Conservation (phyloP, 2,329 filamentous ascomycete species). For the Penicillium sp. region DNA sequence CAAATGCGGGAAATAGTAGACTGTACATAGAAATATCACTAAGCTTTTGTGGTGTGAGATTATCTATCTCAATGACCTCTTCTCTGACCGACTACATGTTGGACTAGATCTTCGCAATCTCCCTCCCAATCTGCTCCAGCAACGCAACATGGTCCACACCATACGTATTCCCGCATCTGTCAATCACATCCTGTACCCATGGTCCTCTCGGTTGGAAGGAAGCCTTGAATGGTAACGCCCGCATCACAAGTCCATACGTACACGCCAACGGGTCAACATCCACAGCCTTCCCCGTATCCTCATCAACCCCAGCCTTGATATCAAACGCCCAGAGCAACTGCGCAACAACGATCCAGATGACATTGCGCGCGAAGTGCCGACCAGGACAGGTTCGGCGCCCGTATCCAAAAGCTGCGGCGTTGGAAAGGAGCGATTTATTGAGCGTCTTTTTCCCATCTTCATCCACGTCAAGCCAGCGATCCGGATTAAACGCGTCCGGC, state of each 20-base stretch:
- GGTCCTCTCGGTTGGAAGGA: not conserved
- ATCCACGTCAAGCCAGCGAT: not conserved
- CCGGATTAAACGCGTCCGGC: not conserved
- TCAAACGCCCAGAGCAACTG: constrained; percentile 39
- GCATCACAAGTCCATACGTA: not conserved
- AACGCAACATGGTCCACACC: not conserved
- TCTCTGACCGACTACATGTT: too few species aligned
- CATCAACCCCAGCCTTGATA: constrained; percentile 19
- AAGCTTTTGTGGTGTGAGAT: too few species aligned
- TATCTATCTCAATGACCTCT: too few species aligned
- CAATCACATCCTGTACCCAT: not conserved
- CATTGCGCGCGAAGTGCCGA: constrained; percentile 38
- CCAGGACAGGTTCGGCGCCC: constrained; percentile 30
- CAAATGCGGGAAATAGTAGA: too few species aligned
- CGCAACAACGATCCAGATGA: constrained; percentile 34
- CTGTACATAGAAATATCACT: too few species aligned
- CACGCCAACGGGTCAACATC: not conserved
- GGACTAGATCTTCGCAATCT: not conserved
- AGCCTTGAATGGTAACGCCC: not conserved
- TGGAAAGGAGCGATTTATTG: not conserved
- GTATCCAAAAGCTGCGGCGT: not conserved
- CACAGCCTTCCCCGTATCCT: not conserved
- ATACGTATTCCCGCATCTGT: not conserved
- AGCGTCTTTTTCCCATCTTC: not conserved
- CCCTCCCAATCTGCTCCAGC: not conserved